phyloP scores from a whole-genome alignment of 441 rosid genomes.

The Melastoma candidum region DNA sequence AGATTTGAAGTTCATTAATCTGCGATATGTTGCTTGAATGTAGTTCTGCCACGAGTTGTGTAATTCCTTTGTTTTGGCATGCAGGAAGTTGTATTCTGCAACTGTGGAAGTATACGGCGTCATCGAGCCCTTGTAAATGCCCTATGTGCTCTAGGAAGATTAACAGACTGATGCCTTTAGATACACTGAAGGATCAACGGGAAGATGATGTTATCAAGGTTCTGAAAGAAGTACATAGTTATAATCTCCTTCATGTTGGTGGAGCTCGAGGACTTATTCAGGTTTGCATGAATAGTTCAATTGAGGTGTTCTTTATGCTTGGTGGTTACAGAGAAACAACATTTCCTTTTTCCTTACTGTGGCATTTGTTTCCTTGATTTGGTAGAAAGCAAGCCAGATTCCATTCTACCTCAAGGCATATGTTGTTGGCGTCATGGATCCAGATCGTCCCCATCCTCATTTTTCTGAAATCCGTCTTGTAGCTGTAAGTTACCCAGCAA shows the following conservation, averaged over 20 bases:
- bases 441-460: conserved; percentile 40
- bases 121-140: conserved; percentile 71
- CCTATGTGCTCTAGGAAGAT: conserved; percentile 69
- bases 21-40: too few relatives aligned
- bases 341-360: background rate
- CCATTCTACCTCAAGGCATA: conserved; percentile 61
- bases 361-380: conserved; percentile 13
- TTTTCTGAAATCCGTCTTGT: conserved; percentile 54
- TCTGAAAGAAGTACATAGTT: conserved; percentile 43
- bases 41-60: too few relatives aligned
- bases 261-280: conserved; percentile 49
- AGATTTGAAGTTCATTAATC: too few relatives aligned
- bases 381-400: conserved; percentile 49
- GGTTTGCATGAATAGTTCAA: conserved; percentile 23
- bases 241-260: conserved; percentile 64
- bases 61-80: conserved; percentile 1
- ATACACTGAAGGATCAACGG: conserved; percentile 28
- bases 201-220: conserved; percentile 45
- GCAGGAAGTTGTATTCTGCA: conserved; percentile 69
- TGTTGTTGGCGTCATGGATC: conserved; percentile 58
- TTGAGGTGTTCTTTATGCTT: background rate
- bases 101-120: conserved; percentile 70
- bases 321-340: background rate
- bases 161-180: conserved; percentile 42
- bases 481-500: conserved; percentile 43